These are phyloP conservation scores for Russula olivacea DNA, from an alignment of 768 basidiomycete species.

Conservation along the genomic window DNA sequence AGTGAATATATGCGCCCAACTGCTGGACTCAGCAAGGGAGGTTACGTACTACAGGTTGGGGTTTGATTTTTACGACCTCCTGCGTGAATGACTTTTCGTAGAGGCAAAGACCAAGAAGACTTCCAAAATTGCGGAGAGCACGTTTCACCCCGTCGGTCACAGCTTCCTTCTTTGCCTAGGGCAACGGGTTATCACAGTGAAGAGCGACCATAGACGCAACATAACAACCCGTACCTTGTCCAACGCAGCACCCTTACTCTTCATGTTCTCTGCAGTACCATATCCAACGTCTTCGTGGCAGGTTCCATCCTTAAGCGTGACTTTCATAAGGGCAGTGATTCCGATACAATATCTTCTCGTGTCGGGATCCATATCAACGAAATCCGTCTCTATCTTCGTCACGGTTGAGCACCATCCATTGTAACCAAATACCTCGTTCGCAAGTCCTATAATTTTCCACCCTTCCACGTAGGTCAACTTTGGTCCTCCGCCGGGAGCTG, in stretches of 20 bases:
- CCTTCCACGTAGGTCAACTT: slow-evolving; percentile 95
- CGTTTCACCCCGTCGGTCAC: slow-evolving; percentile 94
- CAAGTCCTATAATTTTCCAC: slow-evolving; percentile 96
- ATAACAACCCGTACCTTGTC: slow-evolving; percentile 67
- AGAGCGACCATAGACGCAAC: slow-evolving; percentile 24
- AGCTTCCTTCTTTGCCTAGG: slow-evolving; percentile 95
- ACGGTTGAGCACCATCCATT: slow-evolving; percentile 90
- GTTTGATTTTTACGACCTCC: slow-evolving; percentile 83
- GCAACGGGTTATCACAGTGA: not conserved
- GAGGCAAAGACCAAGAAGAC: slow-evolving; percentile 92
- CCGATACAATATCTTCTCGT: slow-evolving; percentile 62
- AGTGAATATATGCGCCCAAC: slow-evolving; percentile 14
- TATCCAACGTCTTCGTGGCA: slow-evolving; percentile 94
- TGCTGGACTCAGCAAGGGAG: not conserved
- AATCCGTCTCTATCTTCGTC: slow-evolving; percentile 69
- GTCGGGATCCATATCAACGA: slow-evolving; percentile 69
- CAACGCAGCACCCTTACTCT: slow-evolving; percentile 76
- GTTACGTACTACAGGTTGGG: slow-evolving; percentile 56
- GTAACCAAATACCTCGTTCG: slow-evolving; percentile 98
- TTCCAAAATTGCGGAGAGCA: slow-evolving; percentile 87
- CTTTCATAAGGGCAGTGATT: slow-evolving; percentile 78
- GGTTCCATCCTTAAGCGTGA: slow-evolving; percentile 82
- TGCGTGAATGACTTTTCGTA: slow-evolving; percentile 89
- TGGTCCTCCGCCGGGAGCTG: slow-evolving; percentile 79
- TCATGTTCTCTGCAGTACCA: slow-evolving; percentile 79